Evolutionary conservation across 345 rosid genomes (phyloP), one percentile per base, ranked within the genome.

Genomic region (Ailanthus altissimus): DNA sequence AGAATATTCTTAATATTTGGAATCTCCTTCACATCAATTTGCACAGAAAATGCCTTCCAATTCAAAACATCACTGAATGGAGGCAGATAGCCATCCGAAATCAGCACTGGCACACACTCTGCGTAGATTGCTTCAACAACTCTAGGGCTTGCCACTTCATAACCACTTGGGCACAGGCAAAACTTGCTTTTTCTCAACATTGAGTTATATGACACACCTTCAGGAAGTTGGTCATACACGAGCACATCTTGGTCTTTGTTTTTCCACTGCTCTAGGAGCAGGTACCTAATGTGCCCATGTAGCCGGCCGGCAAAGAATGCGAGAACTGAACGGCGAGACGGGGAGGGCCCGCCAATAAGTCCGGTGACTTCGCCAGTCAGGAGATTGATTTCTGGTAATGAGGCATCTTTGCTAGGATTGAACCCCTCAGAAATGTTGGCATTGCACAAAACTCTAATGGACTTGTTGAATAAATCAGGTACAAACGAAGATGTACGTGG

Each of bases 81-180:
- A 28, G 84, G 80, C 0, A 89, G 84, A 67, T 89, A 93, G 6
- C 82, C 63, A 14, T 89, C 84, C 0, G 94, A 91, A 40, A 93
- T 89, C 13, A 93, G 63, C 3, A 93, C 90, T 12, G 94, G 98
- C 47, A 93, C 91, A 67, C 96, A 91, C 26, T 73, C 96, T 0
- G 88, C 88, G 28, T 91, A 93, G 32, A 93, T 90, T 0, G 96
- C 89, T 75, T 93, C 96, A 0, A 84, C 90, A 47, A 93, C 83
- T 76, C 98, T 90, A 16, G 98, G 97, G 77, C 92, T 89, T 9
- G 93, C 98, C 15, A 93, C 98, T 81, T 91, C 98, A 50, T 89
- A 86, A n/a, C 98, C 94, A 11, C 97, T 91, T 0, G 98, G 97
- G 73, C 97, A 93, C 8, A 91, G 81, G 79, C 97, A 90, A 42